These are phyloP conservation scores for Euphorbia pulcherrima DNA, from an alignment of 345 rosid genomes.

Conservation along the genomic window DNA sequence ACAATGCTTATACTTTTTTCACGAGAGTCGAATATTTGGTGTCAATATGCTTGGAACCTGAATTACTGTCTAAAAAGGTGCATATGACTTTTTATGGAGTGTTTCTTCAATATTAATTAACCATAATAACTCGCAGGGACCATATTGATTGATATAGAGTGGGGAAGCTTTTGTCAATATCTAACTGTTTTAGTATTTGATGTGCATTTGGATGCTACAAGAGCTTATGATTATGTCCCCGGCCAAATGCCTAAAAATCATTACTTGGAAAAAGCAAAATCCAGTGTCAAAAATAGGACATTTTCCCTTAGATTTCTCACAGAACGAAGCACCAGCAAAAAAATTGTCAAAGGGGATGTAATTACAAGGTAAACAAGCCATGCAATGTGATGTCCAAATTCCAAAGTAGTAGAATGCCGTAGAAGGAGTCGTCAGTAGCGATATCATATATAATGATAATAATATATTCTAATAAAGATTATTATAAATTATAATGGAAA, in stretches of 20 bases:
- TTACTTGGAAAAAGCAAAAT: neutral
- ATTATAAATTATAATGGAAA: too few species aligned
- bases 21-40: too few species aligned
- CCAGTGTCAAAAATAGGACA: neutral
- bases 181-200: neutral
- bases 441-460: neutral
- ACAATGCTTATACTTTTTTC: neutral
- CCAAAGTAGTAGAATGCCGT: constrained; percentile 9
- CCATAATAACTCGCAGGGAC: neutral
- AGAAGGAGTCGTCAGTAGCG: constrained; percentile 15
- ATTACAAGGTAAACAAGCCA: neutral
- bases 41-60: too few species aligned
- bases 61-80: too few species aligned
- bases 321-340: neutral
- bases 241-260: neutral
- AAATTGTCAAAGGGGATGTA: neutral
- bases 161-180: neutral
- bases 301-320: neutral
- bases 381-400: neutral
- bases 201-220: neutral
- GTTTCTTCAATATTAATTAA: too few species aligned
- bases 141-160: neutral
- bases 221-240: constrained; percentile 11
- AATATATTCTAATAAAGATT: too few species aligned
- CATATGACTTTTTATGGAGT: too few species aligned